These are phyloP conservation scores for Closterium sp. DNA, from an alignment of 139 green algal species.

Conservation along the genomic window DNA sequence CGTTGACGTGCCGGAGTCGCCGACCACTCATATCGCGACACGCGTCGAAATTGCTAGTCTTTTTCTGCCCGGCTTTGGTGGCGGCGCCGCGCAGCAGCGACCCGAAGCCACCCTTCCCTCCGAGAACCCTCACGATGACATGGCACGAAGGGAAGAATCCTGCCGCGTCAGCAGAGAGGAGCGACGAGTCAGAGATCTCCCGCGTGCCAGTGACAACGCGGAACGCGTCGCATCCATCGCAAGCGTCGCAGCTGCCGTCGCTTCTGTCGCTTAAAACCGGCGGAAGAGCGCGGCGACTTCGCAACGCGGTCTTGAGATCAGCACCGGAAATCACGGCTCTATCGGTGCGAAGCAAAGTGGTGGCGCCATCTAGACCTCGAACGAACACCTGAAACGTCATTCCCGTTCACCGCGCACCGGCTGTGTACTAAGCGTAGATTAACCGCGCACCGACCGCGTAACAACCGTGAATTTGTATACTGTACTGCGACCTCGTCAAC, in stretches of 20 bases:
- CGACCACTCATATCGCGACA: conserved; percentile 86
- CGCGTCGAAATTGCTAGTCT: conserved; percentile 88
- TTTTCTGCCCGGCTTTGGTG: conserved; percentile 72
- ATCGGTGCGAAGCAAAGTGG: neutral
- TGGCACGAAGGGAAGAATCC: conserved; percentile 49
- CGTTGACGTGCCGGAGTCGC: conserved; percentile 69
- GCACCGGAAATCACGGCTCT: neutral
- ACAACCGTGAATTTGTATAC: too few species aligned
- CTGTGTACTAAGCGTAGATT: too few species aligned
- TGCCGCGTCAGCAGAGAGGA: conserved; percentile 25
- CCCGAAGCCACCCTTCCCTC: conserved; percentile 88
- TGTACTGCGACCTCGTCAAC: too few species aligned
- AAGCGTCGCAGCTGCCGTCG: neutral
- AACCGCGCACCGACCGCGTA: neutral
- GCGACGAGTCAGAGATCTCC: neutral
- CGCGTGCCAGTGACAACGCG: conserved; percentile 1
- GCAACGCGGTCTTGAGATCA: neutral
- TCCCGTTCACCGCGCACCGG: neutral
- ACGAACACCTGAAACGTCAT: neutral
- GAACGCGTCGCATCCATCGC: neutral
- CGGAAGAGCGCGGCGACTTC: neutral
- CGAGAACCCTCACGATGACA: conserved; percentile 27
- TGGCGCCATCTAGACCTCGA: neutral
- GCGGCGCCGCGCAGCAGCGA: conserved; percentile 81
- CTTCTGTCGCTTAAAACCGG: neutral